Evolutionary conservation across 768 basidiomycete genomes (phyloP).

Genomic region (Mycena kentingensis): DNA sequence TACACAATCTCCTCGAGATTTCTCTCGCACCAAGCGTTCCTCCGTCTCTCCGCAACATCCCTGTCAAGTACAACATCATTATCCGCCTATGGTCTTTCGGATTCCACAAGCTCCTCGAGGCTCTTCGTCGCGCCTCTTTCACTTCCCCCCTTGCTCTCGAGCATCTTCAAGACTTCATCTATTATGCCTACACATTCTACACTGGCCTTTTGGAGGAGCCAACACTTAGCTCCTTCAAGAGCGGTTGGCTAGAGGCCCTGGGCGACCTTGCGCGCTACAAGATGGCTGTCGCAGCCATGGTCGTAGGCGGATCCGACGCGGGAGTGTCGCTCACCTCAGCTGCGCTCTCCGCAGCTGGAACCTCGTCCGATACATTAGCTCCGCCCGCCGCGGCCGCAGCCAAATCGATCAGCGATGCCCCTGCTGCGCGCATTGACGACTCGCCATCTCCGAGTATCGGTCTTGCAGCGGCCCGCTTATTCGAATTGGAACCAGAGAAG

Average conservation of each 20-base stretch:
- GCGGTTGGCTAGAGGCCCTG: slow-evolving; percentile 93
- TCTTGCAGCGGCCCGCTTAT: slow-evolving; percentile 72
- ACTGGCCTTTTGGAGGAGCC: slow-evolving; percentile 85
- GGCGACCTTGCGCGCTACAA: slow-evolving; percentile 95
- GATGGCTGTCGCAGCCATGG: slow-evolving; percentile 92
- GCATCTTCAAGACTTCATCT: slow-evolving; percentile 91
- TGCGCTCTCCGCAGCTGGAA: slow-evolving; percentile 52
- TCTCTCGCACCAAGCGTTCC: slow-evolving; percentile 87
- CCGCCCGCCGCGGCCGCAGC: slow-evolving; percentile 24
- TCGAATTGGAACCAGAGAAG: slow-evolving; percentile 88
- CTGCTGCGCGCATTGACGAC: slow-evolving; percentile 61
- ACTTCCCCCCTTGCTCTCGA: slow-evolving; percentile 74
- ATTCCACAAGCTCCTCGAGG: slow-evolving; percentile 89
- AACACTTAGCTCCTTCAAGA: slow-evolving; percentile 65
- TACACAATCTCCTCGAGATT: slow-evolving; percentile 84
- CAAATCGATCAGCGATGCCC: slow-evolving; percentile 52
- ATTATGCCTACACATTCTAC: slow-evolving; percentile 94
- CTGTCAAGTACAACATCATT: slow-evolving; percentile 94
- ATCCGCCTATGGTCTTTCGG: slow-evolving; percentile 89
- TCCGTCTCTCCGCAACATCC: slow-evolving; percentile 84
- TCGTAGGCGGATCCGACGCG: slow-evolving; percentile 50
- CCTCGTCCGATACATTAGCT: slow-evolving; percentile 28
- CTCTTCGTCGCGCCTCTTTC: slow-evolving; percentile 83
- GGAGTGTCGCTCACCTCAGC: slow-evolving; percentile 53
- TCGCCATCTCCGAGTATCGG: slow-evolving; percentile 81